These are phyloP conservation scores for Cladorrhinum samala DNA, from an alignment of 495 filamentous ascomycete species.

Conservation along the genomic window DNA sequence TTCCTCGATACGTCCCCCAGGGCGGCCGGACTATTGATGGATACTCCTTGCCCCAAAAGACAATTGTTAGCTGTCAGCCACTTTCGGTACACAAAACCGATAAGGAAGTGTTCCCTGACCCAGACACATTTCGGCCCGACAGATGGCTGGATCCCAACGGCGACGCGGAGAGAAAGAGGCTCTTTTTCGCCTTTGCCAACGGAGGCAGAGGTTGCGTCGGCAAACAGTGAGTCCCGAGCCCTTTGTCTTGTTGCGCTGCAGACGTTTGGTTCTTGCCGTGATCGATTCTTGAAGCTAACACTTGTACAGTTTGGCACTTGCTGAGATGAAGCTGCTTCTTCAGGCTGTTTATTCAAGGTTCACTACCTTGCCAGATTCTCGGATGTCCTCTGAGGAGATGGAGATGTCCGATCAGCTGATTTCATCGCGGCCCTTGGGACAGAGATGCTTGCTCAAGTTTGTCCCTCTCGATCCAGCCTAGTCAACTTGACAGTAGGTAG, in stretches of 20 bases:
- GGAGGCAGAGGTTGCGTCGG: slow-evolving; percentile 53
- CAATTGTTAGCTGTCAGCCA: slow-evolving; percentile 50
- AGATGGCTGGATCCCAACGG: slow-evolving; percentile 55
- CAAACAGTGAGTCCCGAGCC: slow-evolving; percentile 45
- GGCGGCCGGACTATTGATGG: slow-evolving; percentile 46
- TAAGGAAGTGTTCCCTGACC: slow-evolving; percentile 47
- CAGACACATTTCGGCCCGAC: slow-evolving; percentile 53
- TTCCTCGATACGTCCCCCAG: slow-evolving; percentile 54
- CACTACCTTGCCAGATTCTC: slow-evolving; percentile 43
- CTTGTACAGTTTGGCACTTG: slow-evolving; percentile 49
- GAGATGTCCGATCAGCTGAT: slow-evolving; percentile 58
- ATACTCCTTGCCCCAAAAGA: slow-evolving; percentile 40
- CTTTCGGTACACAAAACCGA: slow-evolving; percentile 50
- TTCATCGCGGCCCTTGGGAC: slow-evolving; percentile 48
- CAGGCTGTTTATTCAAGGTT: slow-evolving; percentile 53
- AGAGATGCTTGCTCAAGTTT: slow-evolving; percentile 46
- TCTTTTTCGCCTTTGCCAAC: slow-evolving; percentile 48
- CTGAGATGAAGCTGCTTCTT: slow-evolving; percentile 60
- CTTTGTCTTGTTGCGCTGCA: background rate
- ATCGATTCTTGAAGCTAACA: slow-evolving; percentile 12
- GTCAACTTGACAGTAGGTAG: background rate
- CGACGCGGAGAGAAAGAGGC: slow-evolving; percentile 39
- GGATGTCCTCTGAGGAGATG: slow-evolving; percentile 48
- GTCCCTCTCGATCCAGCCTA: slow-evolving; percentile 10
- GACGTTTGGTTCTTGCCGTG: background rate